Evolutionary conservation across 1,284 basidiomycete species (phyloP), one percentile per base, ranked within the genome.

Genomic region (Rhodotorula mucilaginosa): DNA sequence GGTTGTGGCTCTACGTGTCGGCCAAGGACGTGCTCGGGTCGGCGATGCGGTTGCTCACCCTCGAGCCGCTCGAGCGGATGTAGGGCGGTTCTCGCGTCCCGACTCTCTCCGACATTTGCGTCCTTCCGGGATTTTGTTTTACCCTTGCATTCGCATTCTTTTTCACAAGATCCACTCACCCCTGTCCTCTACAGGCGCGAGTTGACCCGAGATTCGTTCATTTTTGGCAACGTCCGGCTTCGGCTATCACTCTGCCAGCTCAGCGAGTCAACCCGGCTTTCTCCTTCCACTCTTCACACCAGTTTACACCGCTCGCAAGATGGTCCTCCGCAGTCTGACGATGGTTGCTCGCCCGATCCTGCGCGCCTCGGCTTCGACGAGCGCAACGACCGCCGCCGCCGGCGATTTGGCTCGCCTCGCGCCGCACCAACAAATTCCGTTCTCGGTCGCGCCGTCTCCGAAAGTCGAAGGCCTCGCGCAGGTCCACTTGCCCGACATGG

Each of bases 1-100:
- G 93, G 78, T 84, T 99, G 83, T 97, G 90, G 86, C 81, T 99
- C 80, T 99, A 92, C 83, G 84, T 93, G 75, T 89, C 88, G 79
- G 91, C 94, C 69, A 86, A 91, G 82, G 90, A 95, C 78, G 95
- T 97, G 29, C 84, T 99, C 68, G 90, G 87, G 12, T 88, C 88
- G 65, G 90, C 93, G 63, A 90, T 99, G 89, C 86, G 89, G 78
- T 80, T 99, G 81, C 82, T 99, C 77, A 96, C 91, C 76, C 87
- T 97, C 77, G 87, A 88, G 67, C 95, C 93, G 10, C 84, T 97
- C 69, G 92, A 97, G 83, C 86, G 92, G 79, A 98, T 99, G 95
- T 98, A 87, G 46, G 8, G 29, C 8, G 21, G 26, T 21, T 62
- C 10, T 62, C 10, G 12, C 12, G 10, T 44, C 10, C 39, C 39